Percentiles rank a stretch among this genome's conserved stretches.
Evolutionary conservation across 176 grass and related monocot species (phyloP).

Genomic region (Carex littledalei): DNA sequence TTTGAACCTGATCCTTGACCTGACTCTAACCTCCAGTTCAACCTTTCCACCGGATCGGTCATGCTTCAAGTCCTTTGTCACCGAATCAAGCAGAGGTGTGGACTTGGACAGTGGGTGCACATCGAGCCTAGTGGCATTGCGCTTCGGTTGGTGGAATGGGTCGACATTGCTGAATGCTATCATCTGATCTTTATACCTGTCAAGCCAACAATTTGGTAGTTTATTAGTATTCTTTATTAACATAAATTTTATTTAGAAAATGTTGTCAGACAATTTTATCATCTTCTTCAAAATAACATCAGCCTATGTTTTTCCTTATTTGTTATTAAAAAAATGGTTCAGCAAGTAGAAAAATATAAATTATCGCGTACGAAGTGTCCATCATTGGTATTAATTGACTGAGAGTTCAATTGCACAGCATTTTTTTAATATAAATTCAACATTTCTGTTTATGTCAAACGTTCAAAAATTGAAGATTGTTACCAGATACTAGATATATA

Average conservation of each 20-base stretch:
- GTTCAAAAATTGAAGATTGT: not conserved
- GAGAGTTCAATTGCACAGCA: not conserved
- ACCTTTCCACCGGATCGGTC: constrained; percentile 38
- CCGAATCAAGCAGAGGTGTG: constrained; percentile 13
- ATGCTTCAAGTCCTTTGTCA: constrained; percentile 46
- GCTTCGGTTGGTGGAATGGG: constrained; percentile 52
- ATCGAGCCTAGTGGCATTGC: constrained; percentile 49
- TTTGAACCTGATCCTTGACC: constrained; percentile 42
- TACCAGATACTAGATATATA: not conserved
- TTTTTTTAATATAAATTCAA: not conserved
- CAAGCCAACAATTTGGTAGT: not conserved
- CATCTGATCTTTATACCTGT: constrained; percentile 19
- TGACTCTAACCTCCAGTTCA: constrained; percentile 39
- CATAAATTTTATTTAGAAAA: not conserved
- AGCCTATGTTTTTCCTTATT: not conserved
- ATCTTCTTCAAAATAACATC: not conserved
- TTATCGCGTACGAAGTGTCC: not conserved
- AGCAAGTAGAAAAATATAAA: not conserved
- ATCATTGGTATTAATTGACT: not conserved
- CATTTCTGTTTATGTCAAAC: not conserved
- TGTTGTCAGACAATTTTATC: not conserved
- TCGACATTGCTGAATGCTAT: constrained; percentile 32
- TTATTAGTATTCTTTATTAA: not conserved
- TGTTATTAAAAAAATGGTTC: not conserved
- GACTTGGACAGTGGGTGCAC: constrained; percentile 38